These are phyloP conservation scores for Candida caryicola DNA, from an alignment of 805 yeast genomes.

Conservation along the genomic window DNA sequence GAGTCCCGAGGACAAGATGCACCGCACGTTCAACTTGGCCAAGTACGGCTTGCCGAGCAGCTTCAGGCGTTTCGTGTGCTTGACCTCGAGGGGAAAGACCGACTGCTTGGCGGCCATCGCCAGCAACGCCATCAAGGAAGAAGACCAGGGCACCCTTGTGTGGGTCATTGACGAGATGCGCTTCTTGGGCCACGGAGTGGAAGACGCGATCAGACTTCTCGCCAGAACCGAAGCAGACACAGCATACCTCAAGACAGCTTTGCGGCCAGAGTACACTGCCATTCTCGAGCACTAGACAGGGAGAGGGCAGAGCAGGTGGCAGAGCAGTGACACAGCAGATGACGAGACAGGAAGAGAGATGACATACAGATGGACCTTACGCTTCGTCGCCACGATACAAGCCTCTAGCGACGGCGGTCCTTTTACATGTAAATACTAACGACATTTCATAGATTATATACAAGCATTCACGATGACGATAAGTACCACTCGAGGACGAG, in stretches of 20 bases:
- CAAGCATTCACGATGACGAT: background rate
- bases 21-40: conserved; percentile 13
- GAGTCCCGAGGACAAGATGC: background rate
- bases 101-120: conserved; percentile 22
- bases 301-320: too few species aligned
- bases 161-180: conserved; percentile 36
- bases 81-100: conserved; percentile 12
- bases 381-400: too few species aligned
- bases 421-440: conserved; percentile 4
- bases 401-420: too few species aligned
- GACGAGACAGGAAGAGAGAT: too few species aligned
- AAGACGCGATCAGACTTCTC: conserved; percentile 15
- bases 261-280: background rate
- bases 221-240: background rate
- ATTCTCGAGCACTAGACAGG: too few species aligned
- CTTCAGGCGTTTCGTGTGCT: conserved; percentile 16
- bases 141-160: conserved; percentile 18
- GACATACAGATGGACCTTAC: too few species aligned
- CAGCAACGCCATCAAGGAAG: conserved; percentile 20
- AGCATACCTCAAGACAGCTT: conserved; percentile 1
- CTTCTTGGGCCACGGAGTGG: conserved; percentile 21
- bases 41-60: conserved; percentile 19
- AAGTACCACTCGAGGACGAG: too few species aligned
- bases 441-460: background rate
- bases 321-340: too few species aligned